Base-by-base conservation (phyloP, 1,284 basidiomycete species). In the Ceratobasidium sp. region DNA sequence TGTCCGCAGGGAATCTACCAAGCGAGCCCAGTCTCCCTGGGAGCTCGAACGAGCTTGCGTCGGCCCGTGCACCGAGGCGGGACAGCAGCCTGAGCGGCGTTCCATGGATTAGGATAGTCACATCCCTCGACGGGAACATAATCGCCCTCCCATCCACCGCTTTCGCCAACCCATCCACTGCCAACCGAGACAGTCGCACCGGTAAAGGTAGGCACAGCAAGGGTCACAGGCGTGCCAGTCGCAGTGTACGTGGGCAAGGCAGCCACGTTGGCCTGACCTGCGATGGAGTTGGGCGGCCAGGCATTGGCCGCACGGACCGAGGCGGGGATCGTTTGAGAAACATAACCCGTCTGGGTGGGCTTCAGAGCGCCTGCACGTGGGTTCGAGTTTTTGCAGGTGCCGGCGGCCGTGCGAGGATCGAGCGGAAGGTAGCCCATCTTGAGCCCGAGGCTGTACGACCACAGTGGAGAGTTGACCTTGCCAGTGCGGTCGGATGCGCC, bases 391-490 rank as follows among this genome's bases (percentile, higher is more conserved):
- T 84, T 84, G 79, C 96, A 97, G 30, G 79, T 80, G 32, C 94
- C 95, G 45, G 82, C 79, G 5, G 92, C 88, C 1, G 80, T 78
- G 75, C 94, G 88, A 53, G 95, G 95, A 82, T 97, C 92, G 5
- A 77, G 83, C 10, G 95, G 94, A 84, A 96, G 90, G 92, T 93
- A 97, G n/a, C 93, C 93, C 50, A 83, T 89, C 76, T 91, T 81
- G 57, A 94, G 84, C 64, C 95, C 96, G 69, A 97, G 90, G 77
- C 87, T 83, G 82, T 96, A 96, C 45, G 92, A 92, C 94, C 94
- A 97, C 74, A 91, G 88, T 5, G 96, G 95, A 60, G 93, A 85
- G 79, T 92, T 89, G 50, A 94, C 86, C 30, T 65, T 72, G 71
- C 77, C 77, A 28, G 77, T 74, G 36, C 72, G 80, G 10, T 84